Conservation (phyloP, 148 eudicot species). For the Rhododendron kiyosumense region DNA sequence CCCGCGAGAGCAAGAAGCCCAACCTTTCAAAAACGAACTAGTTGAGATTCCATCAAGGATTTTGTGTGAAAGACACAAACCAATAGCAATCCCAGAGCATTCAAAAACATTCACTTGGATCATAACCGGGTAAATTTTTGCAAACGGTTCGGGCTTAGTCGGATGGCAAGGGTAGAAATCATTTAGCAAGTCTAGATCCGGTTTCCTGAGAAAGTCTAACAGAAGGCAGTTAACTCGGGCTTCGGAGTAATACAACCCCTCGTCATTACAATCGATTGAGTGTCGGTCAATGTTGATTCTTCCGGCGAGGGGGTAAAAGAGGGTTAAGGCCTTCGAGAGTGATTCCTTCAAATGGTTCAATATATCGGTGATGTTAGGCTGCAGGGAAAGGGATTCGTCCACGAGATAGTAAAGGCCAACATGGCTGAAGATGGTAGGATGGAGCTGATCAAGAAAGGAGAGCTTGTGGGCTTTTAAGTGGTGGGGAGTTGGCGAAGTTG, state of each 20-base stretch:
- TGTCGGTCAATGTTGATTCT: constrained; percentile 14
- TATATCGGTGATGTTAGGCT: not conserved
- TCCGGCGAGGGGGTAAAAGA: constrained; percentile 27
- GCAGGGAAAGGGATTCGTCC: not conserved
- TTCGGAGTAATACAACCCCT: constrained; percentile 17
- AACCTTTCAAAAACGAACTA: constrained; percentile 14
- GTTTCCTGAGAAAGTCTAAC: constrained; percentile 9
- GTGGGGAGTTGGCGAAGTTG: not conserved
- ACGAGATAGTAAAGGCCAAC: constrained; percentile 9
- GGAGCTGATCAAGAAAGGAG: constrained; percentile 19
- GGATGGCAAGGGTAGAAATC: constrained; percentile 17
- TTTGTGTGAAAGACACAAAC: constrained; percentile 18
- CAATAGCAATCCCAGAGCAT: constrained; percentile 19
- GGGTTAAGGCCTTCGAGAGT: constrained; percentile 17
- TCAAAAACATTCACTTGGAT: constrained; percentile 19
- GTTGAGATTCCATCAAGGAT: constrained; percentile 20
- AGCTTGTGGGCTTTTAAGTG: constrained; percentile 18
- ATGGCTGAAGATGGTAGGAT: constrained; percentile 14
- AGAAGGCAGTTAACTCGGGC: constrained; percentile 16
- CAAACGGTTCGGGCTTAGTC: not conserved
- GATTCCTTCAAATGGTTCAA: constrained; percentile 14
- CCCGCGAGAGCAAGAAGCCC: constrained; percentile 16
- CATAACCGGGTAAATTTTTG: constrained; percentile 14
- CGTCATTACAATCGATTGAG: constrained; percentile 20
- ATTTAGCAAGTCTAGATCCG: constrained; percentile 14